Conservation (phyloP, 2,329 filamentous ascomycete species). For the Lachnellula hyalina region DNA sequence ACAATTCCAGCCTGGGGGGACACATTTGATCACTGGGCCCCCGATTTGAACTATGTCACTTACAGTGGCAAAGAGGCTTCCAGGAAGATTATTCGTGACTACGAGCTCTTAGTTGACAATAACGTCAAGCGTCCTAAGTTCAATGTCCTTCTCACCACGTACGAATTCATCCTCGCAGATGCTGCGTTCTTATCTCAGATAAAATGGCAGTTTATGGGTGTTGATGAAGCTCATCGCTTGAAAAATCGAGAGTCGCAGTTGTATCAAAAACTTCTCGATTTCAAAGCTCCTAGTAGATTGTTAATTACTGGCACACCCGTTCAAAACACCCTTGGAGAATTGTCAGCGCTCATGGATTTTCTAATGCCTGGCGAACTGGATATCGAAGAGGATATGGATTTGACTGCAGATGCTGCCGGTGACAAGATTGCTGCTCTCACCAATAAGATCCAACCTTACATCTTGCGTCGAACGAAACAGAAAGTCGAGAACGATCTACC, state of each 20-base stretch:
- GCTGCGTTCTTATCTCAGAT: constrained; percentile 78
- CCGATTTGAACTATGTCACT: constrained; percentile 93
- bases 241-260: constrained; percentile 96
- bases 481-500: constrained; percentile 96
- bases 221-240: constrained; percentile 93
- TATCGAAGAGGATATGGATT: constrained; percentile 87
- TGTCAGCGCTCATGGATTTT: constrained; percentile 91
- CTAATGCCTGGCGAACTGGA: constrained; percentile 89
- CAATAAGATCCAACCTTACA: constrained; percentile 83
- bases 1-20: constrained; percentile 98
- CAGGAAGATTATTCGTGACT: constrained; percentile 80
- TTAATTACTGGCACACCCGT: constrained; percentile 96
- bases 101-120: constrained; percentile 81
- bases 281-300: constrained; percentile 81
- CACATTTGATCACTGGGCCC: constrained; percentile 94
- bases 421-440: constrained; percentile 84
- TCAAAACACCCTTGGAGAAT: constrained; percentile 90
- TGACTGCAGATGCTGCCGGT: constrained; percentile 75
- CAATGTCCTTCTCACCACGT: constrained; percentile 95
- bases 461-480: constrained; percentile 92
- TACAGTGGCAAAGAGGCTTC: constrained; percentile 88
- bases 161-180: constrained; percentile 91
- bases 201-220: constrained; percentile 95
- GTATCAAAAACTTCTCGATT: constrained; percentile 78
- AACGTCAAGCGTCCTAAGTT: constrained; percentile 90